A percentile compares a stretch with the other conserved stretches of the same genome.
Evolutionary conservation across 192 early-diverging fungal genomes (phyloP).

Genomic region (Paraglomus brasilianum): DNA sequence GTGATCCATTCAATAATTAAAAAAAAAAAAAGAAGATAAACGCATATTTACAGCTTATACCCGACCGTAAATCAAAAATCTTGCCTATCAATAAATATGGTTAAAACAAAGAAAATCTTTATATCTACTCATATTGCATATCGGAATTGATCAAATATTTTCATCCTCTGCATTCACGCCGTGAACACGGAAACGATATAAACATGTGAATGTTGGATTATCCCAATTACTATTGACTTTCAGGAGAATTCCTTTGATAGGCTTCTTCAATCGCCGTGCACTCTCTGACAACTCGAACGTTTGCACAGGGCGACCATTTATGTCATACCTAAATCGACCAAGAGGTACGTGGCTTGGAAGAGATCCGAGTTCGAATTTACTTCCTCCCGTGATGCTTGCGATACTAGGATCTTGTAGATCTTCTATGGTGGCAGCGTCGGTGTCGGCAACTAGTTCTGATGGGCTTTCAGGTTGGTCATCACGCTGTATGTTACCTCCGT

Average conservation of each 20-base stretch:
- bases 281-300: slow-evolving; percentile 34
- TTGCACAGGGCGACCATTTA: slow-evolving; percentile 41
- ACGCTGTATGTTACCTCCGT: too few relatives aligned
- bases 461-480: too few relatives aligned
- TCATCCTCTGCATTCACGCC: slow-evolving; percentile 28
- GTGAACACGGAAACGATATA: slow-evolving; percentile 77
- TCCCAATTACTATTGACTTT: slow-evolving; percentile 72
- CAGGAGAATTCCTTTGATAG: slow-evolving; percentile 52
- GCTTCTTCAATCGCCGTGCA: slow-evolving; percentile 27
- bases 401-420: not conserved
- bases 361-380: slow-evolving; percentile 5
- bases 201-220: slow-evolving; percentile 64
- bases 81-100: too few relatives aligned
- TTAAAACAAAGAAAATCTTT: too few relatives aligned
- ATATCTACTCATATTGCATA: too few relatives aligned
- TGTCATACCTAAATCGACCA: slow-evolving; percentile 20
- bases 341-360: slow-evolving; percentile 1
- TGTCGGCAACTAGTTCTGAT: slow-evolving; percentile 37
- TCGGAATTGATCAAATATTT: too few relatives aligned
- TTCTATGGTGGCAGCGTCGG: slow-evolving; percentile 27
- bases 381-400: not conserved
- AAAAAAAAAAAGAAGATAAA: too few relatives aligned
- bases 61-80: too few relatives aligned
- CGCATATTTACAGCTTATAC: too few relatives aligned
- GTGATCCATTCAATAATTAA: too few relatives aligned